Percentiles rank a stretch among this genome's conserved stretches.
These are phyloP conservation scores for Neospermospora avenae DNA, from an alignment of 2,329 filamentous ascomycete species.

Conservation along the genomic window DNA sequence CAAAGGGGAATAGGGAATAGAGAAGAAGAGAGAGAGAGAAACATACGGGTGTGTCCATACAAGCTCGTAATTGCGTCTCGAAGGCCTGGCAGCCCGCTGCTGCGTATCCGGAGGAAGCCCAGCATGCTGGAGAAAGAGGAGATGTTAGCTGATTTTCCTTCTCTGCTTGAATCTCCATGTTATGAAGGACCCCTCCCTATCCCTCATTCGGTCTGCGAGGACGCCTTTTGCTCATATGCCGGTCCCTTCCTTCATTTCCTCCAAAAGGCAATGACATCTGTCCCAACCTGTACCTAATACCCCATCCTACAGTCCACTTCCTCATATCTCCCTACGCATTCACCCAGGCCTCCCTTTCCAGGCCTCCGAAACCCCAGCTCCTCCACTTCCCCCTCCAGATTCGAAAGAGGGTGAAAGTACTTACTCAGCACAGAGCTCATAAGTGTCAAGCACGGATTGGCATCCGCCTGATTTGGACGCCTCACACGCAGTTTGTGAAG, in stretches of 20 bases:
- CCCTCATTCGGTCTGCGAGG: too few species aligned
- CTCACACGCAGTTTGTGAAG: conserved; percentile 62
- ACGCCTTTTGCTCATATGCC: too few species aligned
- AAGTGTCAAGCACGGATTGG: conserved; percentile 61
- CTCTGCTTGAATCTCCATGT: not conserved
- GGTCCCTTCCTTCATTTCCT: too few species aligned
- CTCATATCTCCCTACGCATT: too few species aligned
- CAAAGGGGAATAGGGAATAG: not conserved
- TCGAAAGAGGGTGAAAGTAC: conserved; percentile 22
- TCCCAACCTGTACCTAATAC: too few species aligned
- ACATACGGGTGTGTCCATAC: conserved; percentile 79
- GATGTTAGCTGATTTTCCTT: not conserved
- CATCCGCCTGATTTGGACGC: conserved; percentile 57
- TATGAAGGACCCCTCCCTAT: too few species aligned
- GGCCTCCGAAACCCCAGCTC: not conserved
- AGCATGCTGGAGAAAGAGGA: conserved; percentile 59
- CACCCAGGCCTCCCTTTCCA: not conserved
- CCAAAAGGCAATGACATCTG: too few species aligned
- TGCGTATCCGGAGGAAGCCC: conserved; percentile 75
- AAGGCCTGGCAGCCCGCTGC: conserved; percentile 55
- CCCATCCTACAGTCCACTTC: too few species aligned
- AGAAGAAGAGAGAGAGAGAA: not conserved
- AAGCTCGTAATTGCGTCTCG: conserved; percentile 58
- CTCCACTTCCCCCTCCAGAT: too few species aligned
- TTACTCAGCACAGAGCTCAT: conserved; percentile 67